A percentile compares a stretch with the other conserved stretches of the same genome.
phyloP scores from a whole-genome alignment of 169 alveolate genomes.

The Babesia gibsoni region DNA sequence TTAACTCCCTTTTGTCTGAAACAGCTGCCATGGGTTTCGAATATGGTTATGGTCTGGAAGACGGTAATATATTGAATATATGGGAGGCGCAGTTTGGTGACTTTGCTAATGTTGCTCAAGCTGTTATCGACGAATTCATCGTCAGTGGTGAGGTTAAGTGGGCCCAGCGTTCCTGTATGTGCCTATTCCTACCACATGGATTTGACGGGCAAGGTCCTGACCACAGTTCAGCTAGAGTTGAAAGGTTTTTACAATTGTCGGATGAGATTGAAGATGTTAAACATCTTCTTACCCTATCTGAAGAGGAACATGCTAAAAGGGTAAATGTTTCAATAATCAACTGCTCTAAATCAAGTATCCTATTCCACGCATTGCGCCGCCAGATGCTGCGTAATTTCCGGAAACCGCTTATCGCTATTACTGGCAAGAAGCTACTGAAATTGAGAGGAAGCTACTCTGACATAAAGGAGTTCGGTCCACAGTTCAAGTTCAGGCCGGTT shows the following conservation, averaged over 20 bases:
- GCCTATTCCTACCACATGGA: conserved; percentile 92
- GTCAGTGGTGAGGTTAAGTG: conserved; percentile 93
- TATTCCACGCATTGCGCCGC: conserved; percentile 90
- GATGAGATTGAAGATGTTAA: conserved; percentile 74
- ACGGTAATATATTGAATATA: conserved; percentile 85
- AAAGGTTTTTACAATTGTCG: conserved; percentile 82
- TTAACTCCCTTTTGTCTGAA: conserved; percentile 89
- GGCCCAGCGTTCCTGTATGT: conserved; percentile 85
- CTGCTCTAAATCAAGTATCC: conserved; percentile 87
- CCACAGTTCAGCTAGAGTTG: conserved; percentile 89
- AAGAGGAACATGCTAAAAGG: conserved; percentile 56
- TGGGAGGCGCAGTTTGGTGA: conserved; percentile 97
- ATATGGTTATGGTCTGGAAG: conserved; percentile 90
- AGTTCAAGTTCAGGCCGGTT: conserved; percentile 63
- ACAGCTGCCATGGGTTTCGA: conserved; percentile 92
- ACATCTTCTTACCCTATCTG: conserved; percentile 53
- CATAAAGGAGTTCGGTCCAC: conserved; percentile 65
- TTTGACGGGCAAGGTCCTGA: conserved; percentile 97
- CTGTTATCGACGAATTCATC: conserved; percentile 89
- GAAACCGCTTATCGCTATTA: conserved; percentile 69
- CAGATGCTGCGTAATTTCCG: conserved; percentile 87
- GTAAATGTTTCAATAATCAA: conserved; percentile 83
- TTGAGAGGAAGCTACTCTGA: conserved; percentile 69
- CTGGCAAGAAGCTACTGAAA: conserved; percentile 71
- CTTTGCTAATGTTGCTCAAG: conserved; percentile 94